Conservation (phyloP, 768 basidiomycete species). For the Lyophyllum shimeji region DNA sequence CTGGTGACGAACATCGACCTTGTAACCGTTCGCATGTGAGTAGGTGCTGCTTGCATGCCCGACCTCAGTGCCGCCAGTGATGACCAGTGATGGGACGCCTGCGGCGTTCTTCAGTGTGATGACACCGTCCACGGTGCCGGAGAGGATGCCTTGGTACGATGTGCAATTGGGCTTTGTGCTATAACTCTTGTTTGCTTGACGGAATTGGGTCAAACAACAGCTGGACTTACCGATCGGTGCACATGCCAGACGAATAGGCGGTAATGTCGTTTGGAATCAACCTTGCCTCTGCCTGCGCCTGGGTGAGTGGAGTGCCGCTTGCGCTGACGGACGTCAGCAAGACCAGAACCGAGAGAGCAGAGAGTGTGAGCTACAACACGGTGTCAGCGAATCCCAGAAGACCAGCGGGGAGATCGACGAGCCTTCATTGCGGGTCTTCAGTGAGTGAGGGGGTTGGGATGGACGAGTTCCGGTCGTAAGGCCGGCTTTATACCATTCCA, state of each 20-base stretch:
- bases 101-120: conserved; percentile 33
- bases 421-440: neutral
- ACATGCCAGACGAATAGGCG: conserved; percentile 22
- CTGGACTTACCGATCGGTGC: conserved; percentile 18
- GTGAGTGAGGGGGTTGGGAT: neutral
- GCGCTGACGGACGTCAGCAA: conserved; percentile 1
- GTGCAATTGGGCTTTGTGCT: conserved; percentile 23
- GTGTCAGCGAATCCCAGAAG: neutral
- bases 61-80: conserved; percentile 61
- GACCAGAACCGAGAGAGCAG: neutral
- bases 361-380: neutral
- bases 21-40: conserved; percentile 27
- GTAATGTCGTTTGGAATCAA: conserved; percentile 24
- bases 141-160: conserved; percentile 25
- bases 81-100: conserved; percentile 60
- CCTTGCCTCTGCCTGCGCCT: conserved; percentile 23
- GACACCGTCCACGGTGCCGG: conserved; percentile 26
- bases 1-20: conserved; percentile 25
- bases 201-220: too few species aligned
- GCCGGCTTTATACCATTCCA: neutral
- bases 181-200: neutral
- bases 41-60: conserved; percentile 26
- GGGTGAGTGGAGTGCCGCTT: conserved; percentile 17
- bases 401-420: neutral
- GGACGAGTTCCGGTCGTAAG: neutral